A percentile compares a stretch with the other conserved stretches of the same genome.
Evolutionary conservation across 2,329 filamentous ascomycete genomes (phyloP).

Genomic region (Aspergillus glaucus): DNA sequence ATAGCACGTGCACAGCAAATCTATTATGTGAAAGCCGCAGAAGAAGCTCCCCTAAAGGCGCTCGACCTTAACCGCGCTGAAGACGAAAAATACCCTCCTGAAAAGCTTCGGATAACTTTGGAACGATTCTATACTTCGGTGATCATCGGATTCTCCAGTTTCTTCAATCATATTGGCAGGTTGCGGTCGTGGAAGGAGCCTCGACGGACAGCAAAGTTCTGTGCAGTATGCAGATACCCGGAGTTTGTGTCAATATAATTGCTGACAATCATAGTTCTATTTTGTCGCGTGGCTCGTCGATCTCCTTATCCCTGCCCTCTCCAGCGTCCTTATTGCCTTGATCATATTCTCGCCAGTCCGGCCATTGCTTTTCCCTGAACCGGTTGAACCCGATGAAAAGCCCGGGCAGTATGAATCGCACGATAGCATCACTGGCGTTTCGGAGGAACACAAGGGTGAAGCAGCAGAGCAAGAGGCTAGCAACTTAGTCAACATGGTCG

Average conservation of each 20-base stretch:
- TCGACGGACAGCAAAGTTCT: constrained; percentile 62
- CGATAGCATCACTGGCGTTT: constrained; percentile 70
- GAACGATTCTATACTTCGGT: constrained; percentile 80
- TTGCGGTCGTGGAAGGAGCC: constrained; percentile 74
- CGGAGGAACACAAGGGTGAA: constrained; percentile 75
- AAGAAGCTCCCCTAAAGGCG: constrained; percentile 55
- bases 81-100: constrained; percentile 77
- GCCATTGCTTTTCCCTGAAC: constrained; percentile 62
- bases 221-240: constrained; percentile 34
- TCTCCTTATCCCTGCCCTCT: constrained; percentile 58
- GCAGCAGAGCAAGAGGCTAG: constrained; percentile 76
- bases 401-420: constrained; percentile 43
- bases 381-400: constrained; percentile 65
- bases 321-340: constrained; percentile 56
- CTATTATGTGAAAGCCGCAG: constrained; percentile 64
- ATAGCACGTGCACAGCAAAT: constrained; percentile 45
- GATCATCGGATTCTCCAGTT: constrained; percentile 57
- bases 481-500: constrained; percentile 71
- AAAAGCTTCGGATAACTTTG: constrained; percentile 70
- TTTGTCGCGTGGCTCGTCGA: constrained; percentile 66
- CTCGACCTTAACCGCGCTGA: constrained; percentile 76
- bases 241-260: background rate
- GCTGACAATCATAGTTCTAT: constrained; percentile 37
- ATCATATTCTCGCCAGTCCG: constrained; percentile 61
- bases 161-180: constrained; percentile 67